Percentiles rank a stretch among this genome's conserved stretches.
Evolutionary conservation across 768 basidiomycete genomes (phyloP).

Genomic region (Pholiota microspora): DNA sequence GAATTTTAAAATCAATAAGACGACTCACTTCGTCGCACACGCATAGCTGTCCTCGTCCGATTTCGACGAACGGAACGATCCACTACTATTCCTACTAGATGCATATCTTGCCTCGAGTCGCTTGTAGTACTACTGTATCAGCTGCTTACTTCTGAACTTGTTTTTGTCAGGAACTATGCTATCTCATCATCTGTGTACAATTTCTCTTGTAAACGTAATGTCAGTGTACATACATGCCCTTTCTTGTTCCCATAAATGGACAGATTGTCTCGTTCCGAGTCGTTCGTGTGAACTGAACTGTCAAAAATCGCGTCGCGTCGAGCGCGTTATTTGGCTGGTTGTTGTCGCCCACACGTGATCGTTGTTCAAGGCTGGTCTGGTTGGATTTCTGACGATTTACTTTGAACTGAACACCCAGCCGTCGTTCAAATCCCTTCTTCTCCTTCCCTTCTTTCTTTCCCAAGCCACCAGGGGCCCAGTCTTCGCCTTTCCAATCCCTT

Average conservation of each 20-base stretch:
- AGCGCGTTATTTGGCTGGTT: conserved; percentile 33
- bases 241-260: background rate
- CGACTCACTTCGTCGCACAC: no score
- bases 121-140: no score
- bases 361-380: conserved; percentile 23
- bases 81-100: no score
- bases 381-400: conserved; percentile 34
- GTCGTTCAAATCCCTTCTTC: conserved; percentile 26
- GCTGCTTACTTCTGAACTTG: no score
- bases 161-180: no score
- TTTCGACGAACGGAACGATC: no score
- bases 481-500: conserved; percentile 13
- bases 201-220: no score
- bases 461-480: conserved; percentile 6
- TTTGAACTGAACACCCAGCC: conserved; percentile 23
- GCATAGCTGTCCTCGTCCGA: no score
- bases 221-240: no score
- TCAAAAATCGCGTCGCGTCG: conserved; percentile 26
- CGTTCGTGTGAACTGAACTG: background rate
- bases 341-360: conserved; percentile 36
- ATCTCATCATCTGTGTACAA: no score
- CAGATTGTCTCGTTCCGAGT: background rate
- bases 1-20: no score
- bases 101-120: no score
- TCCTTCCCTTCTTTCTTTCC: conserved; percentile 21